phyloP scores from a whole-genome alignment of 306 rosid genomes.

The Spatholobus suberectus region DNA sequence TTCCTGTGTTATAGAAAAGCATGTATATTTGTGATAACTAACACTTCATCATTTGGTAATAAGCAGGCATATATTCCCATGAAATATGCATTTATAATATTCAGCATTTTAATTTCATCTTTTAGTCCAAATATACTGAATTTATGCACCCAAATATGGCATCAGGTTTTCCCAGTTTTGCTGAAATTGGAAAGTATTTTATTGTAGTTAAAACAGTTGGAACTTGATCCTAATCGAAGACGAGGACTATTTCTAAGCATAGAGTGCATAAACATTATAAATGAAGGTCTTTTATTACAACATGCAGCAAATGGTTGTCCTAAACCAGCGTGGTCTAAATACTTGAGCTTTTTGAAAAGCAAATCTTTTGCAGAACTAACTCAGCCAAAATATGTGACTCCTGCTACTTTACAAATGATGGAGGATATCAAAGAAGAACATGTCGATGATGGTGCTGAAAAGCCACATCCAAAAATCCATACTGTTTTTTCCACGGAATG shows the following conservation, averaged over 20 bases:
- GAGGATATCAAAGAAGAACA: conserved; percentile 52
- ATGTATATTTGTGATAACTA: conserved; percentile 8
- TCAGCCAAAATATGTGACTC: conserved; percentile 67
- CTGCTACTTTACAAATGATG: conserved; percentile 70
- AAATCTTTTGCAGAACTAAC: conserved; percentile 84
- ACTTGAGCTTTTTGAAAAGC: conserved; percentile 86
- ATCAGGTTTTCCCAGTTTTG: conserved; percentile 17
- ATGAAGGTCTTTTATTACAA: conserved; percentile 87
- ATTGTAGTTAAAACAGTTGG: conserved; percentile 72
- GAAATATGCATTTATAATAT: conserved; percentile 3
- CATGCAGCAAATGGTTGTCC: conserved; percentile 88
- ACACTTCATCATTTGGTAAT: not conserved
- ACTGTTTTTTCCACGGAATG: conserved; percentile 94
- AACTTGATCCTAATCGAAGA: conserved; percentile 64
- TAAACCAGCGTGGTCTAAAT: conserved; percentile 82
- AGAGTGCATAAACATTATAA: conserved; percentile 85
- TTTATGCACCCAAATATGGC: conserved; percentile 16
- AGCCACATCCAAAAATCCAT: conserved; percentile 80
- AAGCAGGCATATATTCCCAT: conserved; percentile 12
- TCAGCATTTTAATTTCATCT: not conserved
- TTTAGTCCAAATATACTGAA: conserved; percentile 9
- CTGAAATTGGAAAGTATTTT: conserved; percentile 36
- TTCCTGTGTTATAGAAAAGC: not conserved
- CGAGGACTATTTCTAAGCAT: conserved; percentile 67
- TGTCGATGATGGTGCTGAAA: conserved; percentile 46